A percentile compares a stretch with the other conserved stretches of the same genome.
Conservation (phyloP, 2,329 filamentous ascomycete species). For the Hypoxylon sp. region DNA sequence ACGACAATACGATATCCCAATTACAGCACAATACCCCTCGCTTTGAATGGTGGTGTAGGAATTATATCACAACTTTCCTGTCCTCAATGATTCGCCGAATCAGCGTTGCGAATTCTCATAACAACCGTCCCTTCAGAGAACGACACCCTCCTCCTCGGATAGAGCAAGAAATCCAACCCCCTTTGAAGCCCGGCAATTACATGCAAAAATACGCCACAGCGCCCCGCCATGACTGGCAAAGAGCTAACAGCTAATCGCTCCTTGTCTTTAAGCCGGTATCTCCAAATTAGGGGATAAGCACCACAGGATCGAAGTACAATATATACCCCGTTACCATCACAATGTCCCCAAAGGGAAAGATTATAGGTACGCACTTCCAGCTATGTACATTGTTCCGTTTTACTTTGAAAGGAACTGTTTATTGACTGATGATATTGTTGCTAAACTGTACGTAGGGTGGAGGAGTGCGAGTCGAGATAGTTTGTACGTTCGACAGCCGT, state of each 20-base stretch:
- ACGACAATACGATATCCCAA: neutral
- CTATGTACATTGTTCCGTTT: neutral
- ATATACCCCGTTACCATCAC: neutral
- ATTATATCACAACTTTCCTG: neutral
- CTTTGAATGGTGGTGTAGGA: neutral
- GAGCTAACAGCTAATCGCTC: neutral
- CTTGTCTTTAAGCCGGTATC: neutral
- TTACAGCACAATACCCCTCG: neutral
- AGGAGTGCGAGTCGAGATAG: neutral
- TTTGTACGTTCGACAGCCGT: neutral
- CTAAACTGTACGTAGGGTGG: neutral
- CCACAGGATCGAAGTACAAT: neutral
- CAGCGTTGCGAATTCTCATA: neutral
- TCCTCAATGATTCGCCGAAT: neutral
- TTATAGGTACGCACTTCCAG: neutral
- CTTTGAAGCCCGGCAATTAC: neutral
- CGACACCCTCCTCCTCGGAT: neutral
- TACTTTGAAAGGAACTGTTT: neutral
- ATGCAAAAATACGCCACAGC: neutral
- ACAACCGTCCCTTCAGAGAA: neutral
- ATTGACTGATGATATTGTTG: neutral
- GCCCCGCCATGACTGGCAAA: neutral
- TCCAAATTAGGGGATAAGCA: neutral
- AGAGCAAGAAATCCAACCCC: neutral
- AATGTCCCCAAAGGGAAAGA: neutral